Base-by-base conservation (phyloP, 495 filamentous ascomycete species). In the Aspergillus egyptiacus region DNA sequence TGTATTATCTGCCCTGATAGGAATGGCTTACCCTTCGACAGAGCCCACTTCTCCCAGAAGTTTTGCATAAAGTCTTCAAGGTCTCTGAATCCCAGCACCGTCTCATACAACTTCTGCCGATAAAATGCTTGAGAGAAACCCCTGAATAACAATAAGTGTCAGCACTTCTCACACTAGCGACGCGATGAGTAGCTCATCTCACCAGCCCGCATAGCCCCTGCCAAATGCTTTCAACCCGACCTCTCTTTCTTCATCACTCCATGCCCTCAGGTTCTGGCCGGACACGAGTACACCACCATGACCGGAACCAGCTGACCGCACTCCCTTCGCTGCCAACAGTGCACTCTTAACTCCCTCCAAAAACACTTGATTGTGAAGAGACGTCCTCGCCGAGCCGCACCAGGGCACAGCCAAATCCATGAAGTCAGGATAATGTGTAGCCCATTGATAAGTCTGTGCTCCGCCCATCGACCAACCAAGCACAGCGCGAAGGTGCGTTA, bases 61-160 rank as follows among this genome's bases (percentile, higher is more conserved):
- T 75, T 77, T 25, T 75, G 68, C 71, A 89, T 73, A 50, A 86
- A 89, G 42, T 84, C 77, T 50, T 89, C 84, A 15, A 87, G 65
- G 35, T 75, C 68, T 56, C 79, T 76, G 57, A 66, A 85, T 0
- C 81, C 80, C 8, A 85, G 70, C 2, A 54, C 65, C 19, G 57
- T 78, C 60, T 84, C 78, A 62, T 81, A 82, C 30, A 86, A 46
- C 56, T 79, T 82, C 51, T 84, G 70, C 3, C 84, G 70, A 53
- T 89, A 89, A 54, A 86, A 87, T 0, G 83, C 72, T 49, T 86
- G 82, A 46, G 78, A 83, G 59, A 87, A 82, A 2, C 84, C 84
- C 73, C 73, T 76, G 20, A 48, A 8, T 13, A 2, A n/a, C 39
- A 0, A 33, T 24, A 14, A 17, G 10, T 6, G 15, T 53, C 25